Evolutionary conservation across 345 rosid genomes (phyloP), one percentile per base, ranked within the genome.

Genomic region (Rhodomyrtus tomentosa): DNA sequence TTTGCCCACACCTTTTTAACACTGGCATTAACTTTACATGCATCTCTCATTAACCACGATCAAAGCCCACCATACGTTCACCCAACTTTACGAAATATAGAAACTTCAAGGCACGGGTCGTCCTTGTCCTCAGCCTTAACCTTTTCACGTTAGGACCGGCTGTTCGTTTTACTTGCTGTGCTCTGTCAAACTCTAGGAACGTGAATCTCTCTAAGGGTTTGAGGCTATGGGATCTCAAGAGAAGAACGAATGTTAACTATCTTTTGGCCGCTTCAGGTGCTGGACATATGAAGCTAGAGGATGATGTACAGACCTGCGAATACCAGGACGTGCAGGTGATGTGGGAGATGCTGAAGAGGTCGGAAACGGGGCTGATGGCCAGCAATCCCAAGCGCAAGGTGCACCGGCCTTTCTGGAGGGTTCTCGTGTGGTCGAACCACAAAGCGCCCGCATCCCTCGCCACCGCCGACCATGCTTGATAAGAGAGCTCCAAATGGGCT

Each of bases 321-420:
- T 92, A 93, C 72, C 89, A 92, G 82, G 96, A 93, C 83, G 92
- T 93, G 84, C 93, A 92, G 81, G 94, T 93, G 81, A 93, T 93
- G 96, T 93, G 94, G 96, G 94, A 93, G 87, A 92, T 93, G 91
- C 92, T 93, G 85, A 89, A 85, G 51, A 86, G 90, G 86, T 86
- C 94, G 10, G 96, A 92, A 59, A 40, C 88, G 2, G 93, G 89
- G 83, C 74, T 86, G 85, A 80, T 85, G 3, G 88, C 80, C 32
- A 82, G 79, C 80, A 86, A 84, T 79, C 79, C 86, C 42, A 92
- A 91, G 85, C 89, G 91, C 81, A 90, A 88, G 45, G 79, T 38
- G 87, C 91, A 85, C 45, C 86, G 93, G 32, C 91, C 93, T 15
- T 91, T 92, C 53, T 90, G 96, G 93, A 89, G 93, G 84, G 89